Evolutionary conservation across 2,329 filamentous ascomycete genomes (phyloP), one percentile per base, ranked within the genome.

Genomic region (Orbilia ellipsospora): DNA sequence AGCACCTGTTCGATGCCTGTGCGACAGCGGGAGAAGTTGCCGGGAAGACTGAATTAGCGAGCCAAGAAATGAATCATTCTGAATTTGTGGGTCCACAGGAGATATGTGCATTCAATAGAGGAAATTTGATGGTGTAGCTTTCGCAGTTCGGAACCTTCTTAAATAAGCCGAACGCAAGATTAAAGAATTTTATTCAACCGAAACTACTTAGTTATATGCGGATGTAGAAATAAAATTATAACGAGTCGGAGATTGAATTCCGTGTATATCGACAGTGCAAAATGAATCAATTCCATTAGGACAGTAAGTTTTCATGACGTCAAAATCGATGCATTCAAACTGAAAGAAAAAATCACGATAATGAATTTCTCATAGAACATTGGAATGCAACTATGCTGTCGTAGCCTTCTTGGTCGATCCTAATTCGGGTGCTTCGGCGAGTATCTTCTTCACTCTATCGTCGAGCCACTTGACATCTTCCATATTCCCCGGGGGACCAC

Each of bases 391-490:
- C 5, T 36, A 36, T 36, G 40, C 10, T 12, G n/a, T 44, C 1
- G 40, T 2, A 12, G 5, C n/a, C 40, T 44, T 44, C n/a, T 54
- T 59, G 8, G 44, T 20, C 55, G 31, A 1, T 23, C 23, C 23
- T 23, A 63, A 16, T 50, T 67, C 55, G 0, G 69, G 55, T n/a
- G 62, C 31, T 1, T 55, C 13, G 6, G 3, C 48, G 26, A 70
- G 69, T 44, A 90, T 87, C 5, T 82, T 82, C 15, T 82, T 84
- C 69, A 92, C 80, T 77, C 86, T 86, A 28, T 87, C 83, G 80
- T 93, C 89, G 50, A 94, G 83, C 90, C 90, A 94, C 79, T 87
- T 87, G 1, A 90, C 86, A 81, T 94, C 91, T 36, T 90, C 88
- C 70, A 86, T 87, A 78, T 87, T 91, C n/a, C 90, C 85, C 0